Percentiles rank a stretch among this genome's conserved stretches.
These are phyloP conservation scores for Solanum sparsipilum DNA, from an alignment of 257 asterid genomes.

Conservation along the genomic window DNA sequence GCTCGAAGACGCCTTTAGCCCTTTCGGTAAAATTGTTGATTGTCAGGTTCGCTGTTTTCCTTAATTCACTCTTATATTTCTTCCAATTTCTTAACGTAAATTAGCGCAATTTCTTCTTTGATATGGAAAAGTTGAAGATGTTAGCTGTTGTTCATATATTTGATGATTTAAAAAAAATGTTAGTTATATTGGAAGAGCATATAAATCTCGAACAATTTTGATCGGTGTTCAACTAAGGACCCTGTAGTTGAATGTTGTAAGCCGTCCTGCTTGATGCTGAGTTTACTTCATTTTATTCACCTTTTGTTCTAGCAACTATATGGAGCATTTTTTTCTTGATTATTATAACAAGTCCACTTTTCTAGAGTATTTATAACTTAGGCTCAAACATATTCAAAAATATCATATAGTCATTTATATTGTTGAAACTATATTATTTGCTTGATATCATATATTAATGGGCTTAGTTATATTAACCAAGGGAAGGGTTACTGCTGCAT, in stretches of 20 bases:
- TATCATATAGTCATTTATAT: not conserved
- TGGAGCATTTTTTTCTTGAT: not conserved
- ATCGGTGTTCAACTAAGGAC: not conserved
- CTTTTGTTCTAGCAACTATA: not conserved
- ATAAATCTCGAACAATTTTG: not conserved
- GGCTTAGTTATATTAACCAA: not conserved
- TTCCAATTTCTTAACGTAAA: not conserved
- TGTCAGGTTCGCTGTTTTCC: slow-evolving; percentile 53
- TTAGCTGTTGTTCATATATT: not conserved
- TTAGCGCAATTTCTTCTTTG: not conserved
- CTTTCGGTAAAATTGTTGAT: slow-evolving; percentile 76
- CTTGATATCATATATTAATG: not conserved
- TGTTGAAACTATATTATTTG: not conserved
- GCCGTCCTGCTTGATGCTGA: not conserved
- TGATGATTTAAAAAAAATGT: not conserved
- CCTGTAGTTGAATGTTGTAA: not conserved
- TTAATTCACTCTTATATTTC: not conserved
- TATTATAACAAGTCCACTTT: not conserved
- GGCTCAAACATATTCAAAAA: not conserved
- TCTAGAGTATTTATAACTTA: not conserved
- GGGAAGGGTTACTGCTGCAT: not conserved
- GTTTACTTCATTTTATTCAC: not conserved
- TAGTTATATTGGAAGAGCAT: not conserved
- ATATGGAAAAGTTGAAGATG: not conserved
- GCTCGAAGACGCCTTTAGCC: slow-evolving; percentile 77